Percentiles rank a stretch among this genome's conserved stretches.
These are phyloP conservation scores for Vigna unguiculata DNA, from an alignment of 306 rosid genomes.

Conservation along the genomic window DNA sequence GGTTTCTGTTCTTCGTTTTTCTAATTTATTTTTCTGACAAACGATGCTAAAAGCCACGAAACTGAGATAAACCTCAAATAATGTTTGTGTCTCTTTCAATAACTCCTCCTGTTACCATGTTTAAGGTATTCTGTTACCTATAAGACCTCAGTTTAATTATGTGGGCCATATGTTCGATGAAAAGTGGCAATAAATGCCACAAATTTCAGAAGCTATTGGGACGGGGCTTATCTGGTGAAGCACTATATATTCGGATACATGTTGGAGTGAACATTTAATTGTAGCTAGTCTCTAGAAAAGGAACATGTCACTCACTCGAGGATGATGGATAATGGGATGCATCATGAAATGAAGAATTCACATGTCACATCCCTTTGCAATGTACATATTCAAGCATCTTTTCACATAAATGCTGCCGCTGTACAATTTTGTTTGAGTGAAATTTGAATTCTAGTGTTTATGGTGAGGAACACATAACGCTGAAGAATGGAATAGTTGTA, in stretches of 20 bases:
- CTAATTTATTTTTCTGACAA: no score
- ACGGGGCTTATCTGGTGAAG: neutral
- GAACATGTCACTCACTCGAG: neutral
- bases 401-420: neutral
- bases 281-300: neutral
- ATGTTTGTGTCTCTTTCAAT: no score
- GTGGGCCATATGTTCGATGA: neutral
- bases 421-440: conserved; percentile 9
- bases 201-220: neutral
- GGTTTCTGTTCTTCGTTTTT: neutral
- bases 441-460: conserved; percentile 8
- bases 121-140: no score
- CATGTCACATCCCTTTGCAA: neutral
- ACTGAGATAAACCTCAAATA: no score
- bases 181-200: neutral
- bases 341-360: neutral
- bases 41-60: no score
- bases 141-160: no score
- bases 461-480: neutral
- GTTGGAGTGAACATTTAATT: conserved; percentile 2
- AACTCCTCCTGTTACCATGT: no score
- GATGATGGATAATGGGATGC: conserved; percentile 1
- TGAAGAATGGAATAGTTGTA: neutral
- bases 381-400: neutral
- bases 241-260: neutral